These are phyloP conservation scores for Candida saitoana DNA, from an alignment of 805 yeast genomes.

Conservation along the genomic window DNA sequence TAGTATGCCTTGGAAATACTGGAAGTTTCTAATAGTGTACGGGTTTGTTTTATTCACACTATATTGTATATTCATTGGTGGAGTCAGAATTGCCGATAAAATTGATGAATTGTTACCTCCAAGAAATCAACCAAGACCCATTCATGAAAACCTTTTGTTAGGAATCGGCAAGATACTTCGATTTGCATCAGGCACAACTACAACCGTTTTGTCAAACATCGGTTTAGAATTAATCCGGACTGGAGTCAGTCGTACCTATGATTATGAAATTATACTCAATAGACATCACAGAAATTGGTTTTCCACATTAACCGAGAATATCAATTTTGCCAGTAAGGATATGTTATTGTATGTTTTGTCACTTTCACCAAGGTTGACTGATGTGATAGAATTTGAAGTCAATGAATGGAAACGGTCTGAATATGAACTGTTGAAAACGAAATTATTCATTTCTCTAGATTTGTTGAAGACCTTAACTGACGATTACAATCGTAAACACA, in stretches of 20 bases:
- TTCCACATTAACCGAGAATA: slow-evolving; percentile 6
- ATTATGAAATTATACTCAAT: slow-evolving; percentile 17
- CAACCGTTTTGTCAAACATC: slow-evolving; percentile 1
- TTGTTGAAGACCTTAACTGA: slow-evolving; percentile 9
- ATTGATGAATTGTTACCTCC: slow-evolving; percentile 1
- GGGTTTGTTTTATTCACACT: slow-evolving; percentile 1
- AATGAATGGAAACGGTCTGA: slow-evolving; percentile 17
- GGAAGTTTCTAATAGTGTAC: slow-evolving; percentile 3
- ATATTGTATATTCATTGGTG: slow-evolving; percentile 3
- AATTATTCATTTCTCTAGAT: slow-evolving; percentile 2
- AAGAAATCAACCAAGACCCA: slow-evolving; percentile 1
- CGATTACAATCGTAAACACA: slow-evolving; percentile 8
- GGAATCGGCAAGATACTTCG: neutral
- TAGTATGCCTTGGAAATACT: slow-evolving; percentile 4
- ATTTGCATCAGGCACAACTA: slow-evolving; percentile 1
- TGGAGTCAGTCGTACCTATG: slow-evolving; percentile 19
- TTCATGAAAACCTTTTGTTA: neutral
- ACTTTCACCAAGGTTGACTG: slow-evolving; percentile 14
- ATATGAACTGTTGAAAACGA: slow-evolving; percentile 13
- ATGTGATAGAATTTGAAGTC: slow-evolving; percentile 10
- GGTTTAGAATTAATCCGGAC: slow-evolving; percentile 10
- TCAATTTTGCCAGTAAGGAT: slow-evolving; percentile 18
- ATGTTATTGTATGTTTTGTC: slow-evolving; percentile 13
- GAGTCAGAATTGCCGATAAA: slow-evolving; percentile 3
- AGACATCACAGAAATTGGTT: slow-evolving; percentile 7